Conservation (phyloP, 2,329 filamentous ascomycete species). For the Cladorrhinum sp. region DNA sequence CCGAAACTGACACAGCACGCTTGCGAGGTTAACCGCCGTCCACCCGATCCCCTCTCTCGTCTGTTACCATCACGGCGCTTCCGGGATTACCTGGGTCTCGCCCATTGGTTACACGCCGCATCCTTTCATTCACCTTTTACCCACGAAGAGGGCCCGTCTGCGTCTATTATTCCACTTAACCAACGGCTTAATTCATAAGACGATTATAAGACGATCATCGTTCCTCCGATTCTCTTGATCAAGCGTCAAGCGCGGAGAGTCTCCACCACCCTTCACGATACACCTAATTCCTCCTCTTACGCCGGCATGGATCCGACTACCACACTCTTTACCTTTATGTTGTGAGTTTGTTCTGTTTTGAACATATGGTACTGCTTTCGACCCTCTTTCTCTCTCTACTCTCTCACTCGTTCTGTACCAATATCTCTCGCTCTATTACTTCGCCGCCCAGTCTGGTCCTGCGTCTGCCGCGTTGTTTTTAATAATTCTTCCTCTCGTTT, state of each 20-base stretch:
- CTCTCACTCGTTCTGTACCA: slow-evolving; percentile 21
- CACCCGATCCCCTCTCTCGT: slow-evolving; percentile 26
- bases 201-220: slow-evolving; percentile 23
- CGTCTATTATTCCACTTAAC: slow-evolving; percentile 24
- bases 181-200: background rate
- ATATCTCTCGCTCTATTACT: slow-evolving; percentile 17
- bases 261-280: background rate
- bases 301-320: slow-evolving; percentile 57
- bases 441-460: slow-evolving; percentile 19
- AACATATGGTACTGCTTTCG: slow-evolving; percentile 18
- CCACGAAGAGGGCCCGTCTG: slow-evolving; percentile 14
- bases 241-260: slow-evolving; percentile 24
- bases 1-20: slow-evolving; percentile 24
- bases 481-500: background rate
- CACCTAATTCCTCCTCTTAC: slow-evolving; percentile 19
- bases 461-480: slow-evolving; percentile 10
- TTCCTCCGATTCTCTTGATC: slow-evolving; percentile 1
- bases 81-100: slow-evolving; percentile 18
- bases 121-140: slow-evolving; percentile 27
- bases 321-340: slow-evolving; percentile 66
- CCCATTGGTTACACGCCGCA: slow-evolving; percentile 29
- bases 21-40: slow-evolving; percentile 33
- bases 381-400: slow-evolving; percentile 20
- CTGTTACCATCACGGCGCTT: slow-evolving; percentile 33
- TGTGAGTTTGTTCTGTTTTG: slow-evolving; percentile 50